Evolutionary conservation across 2,329 filamentous ascomycete species (phyloP), one percentile per base, ranked within the genome.

Genomic region (Aspergillus spinulosporus): DNA sequence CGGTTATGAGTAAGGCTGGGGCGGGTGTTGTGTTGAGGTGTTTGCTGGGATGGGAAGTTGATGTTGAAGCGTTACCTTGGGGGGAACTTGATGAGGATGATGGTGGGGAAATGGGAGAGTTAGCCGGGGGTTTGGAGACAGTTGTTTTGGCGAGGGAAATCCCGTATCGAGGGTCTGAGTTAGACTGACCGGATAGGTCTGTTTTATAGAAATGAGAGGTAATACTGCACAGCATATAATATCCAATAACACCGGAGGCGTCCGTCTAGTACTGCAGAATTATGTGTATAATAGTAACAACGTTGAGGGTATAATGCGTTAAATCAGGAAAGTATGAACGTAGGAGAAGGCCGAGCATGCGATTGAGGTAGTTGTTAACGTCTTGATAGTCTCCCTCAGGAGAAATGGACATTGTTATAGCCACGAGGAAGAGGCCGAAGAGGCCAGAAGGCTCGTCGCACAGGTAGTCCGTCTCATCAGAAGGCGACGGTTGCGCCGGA

Each of bases 1-100:
- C 90, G 67, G 92, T 97, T 7, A 94, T 97, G 88, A 94, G 89
- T 68, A 97, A 97, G 74, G 90, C 88, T 0, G 93, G 93, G 0
- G 88, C 89, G 5, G 85, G 84, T 54, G 92, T 97, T 26, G 86
- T 97, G 32, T 75, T 97, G 56, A 89, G 88, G 74, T 85, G 83
- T 59, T 70, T 97, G 53, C 72, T 97, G 51, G 87, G 88, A 15
- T 80, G 86, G 71, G 84, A 92, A 31, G 88, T 97, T 54, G 90
- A 96, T 72, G 75, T 95, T 3, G 90, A 96, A 39, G 79, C 81
- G n/a, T 73, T 97, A 67, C 92, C 92, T 0, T 94, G 92, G 86
- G 92, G 92, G 0, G 87, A 88, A 1, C 90, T 94, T 63, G 56
- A 96, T 60, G 88, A 95, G 70, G 75, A 92, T 1, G 88, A 92